Percentiles rank a stretch among this genome's conserved stretches.
phyloP scores from a whole-genome alignment of 176 grass and related monocot genomes.

The Canna indica region DNA sequence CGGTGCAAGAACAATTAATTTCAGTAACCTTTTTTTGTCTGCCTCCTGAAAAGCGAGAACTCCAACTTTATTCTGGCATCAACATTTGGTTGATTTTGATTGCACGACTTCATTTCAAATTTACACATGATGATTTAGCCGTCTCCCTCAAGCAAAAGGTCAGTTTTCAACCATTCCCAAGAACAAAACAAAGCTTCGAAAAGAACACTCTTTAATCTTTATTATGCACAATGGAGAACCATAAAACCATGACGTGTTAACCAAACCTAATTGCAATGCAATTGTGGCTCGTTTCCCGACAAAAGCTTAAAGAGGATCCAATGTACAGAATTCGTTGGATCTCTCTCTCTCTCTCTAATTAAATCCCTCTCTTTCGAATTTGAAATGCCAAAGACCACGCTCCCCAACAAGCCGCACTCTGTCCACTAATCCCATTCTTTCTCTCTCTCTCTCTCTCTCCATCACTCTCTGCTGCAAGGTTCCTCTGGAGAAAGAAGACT shows the following conservation, averaged over 20 bases:
- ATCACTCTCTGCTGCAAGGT: neutral
- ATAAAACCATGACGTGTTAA: neutral
- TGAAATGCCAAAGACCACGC: neutral
- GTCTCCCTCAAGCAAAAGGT: no score
- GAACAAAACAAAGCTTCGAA: neutral
- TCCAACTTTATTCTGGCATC: no score
- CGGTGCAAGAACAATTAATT: no score
- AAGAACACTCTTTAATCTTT: neutral
- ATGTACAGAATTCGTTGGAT: neutral
- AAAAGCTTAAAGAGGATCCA: neutral
- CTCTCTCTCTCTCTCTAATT: neutral
- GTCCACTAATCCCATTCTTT: neutral
- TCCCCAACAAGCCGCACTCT: neutral
- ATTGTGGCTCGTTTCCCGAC: neutral
- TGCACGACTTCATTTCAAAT: no score
- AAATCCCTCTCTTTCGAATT: constrained; percentile 2
- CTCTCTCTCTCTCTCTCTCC: neutral
- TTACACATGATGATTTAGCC: no score
- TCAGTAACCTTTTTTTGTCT: no score
- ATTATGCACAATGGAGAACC: neutral
- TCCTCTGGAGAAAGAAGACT: neutral
- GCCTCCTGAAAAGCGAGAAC: no score
- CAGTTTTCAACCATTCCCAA: no score
- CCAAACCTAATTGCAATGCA: neutral
- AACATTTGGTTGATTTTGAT: no score